Evolutionary conservation across 768 basidiomycete species (phyloP), one percentile per base, ranked within the genome.

Genomic region (Flagelloscypha sp.): DNA sequence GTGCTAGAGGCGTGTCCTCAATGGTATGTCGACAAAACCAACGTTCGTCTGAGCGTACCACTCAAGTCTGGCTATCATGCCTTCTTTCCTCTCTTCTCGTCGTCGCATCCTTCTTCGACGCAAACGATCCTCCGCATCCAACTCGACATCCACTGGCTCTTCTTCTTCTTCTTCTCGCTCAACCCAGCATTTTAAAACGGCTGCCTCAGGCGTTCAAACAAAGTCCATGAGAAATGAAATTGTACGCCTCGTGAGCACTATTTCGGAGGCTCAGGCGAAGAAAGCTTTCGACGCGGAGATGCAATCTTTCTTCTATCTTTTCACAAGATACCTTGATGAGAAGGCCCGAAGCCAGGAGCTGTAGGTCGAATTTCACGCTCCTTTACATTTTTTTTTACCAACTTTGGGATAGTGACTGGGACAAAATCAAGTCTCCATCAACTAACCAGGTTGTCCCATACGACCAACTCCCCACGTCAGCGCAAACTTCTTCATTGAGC

Each of bases 251-350:
- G 72, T 84, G 38, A 61, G 64, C 33, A 70, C 70, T n/a, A 68
- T 79, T 33, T 55, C 72, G 33, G 76, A 83, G 51, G 58, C 70
- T 23, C 48, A 49, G 18, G 58, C 65, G 36, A 73, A 71, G 54
- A 82, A 79, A 70, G 49, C 50, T 9, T 87, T 89, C 55, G 74
- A 83, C 40, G 69, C 70, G 18, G 84, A 92, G 63, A 87, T 90
- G 86, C 73, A 81, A 48, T 72, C 76, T 31, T 92, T 89, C 66
- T 82, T 85, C 62, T 66, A 74, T 47, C 73, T 93, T 37, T 85
- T 85, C 61, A 83, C 76, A 53, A 78, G 86, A 38, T 90, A 85
- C 63, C 68, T 81, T 40, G 63, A 70, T 13, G 80, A 85, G 52
- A 74, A 74, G 42, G 75, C 79, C 27, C 69, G 74, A 54, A 73